Conservation (phyloP, 2,329 filamentous ascomycete genomes). For the Fusarium concolor region DNA sequence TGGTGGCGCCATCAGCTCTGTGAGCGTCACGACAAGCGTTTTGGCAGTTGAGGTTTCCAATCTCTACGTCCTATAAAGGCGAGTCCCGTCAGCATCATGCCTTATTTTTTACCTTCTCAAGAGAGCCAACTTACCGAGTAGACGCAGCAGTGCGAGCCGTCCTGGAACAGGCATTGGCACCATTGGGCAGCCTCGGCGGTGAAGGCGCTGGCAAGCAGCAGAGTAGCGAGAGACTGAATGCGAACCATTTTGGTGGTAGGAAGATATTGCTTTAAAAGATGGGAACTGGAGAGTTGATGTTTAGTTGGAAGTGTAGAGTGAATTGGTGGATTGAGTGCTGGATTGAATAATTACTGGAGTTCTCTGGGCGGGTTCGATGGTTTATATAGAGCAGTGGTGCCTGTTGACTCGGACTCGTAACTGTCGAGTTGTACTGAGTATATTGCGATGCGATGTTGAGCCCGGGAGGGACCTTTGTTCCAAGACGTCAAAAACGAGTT, state of each 20-base stretch:
- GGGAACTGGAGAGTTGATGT: too few relatives aligned
- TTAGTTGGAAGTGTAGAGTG: not conserved
- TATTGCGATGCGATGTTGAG: not conserved
- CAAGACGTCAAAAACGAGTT: too few relatives aligned
- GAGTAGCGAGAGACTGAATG: not conserved
- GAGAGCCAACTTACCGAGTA: not conserved
- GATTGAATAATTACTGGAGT: not conserved
- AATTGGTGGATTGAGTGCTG: too few relatives aligned
- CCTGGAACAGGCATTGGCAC: not conserved
- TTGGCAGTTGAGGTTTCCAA: not conserved
- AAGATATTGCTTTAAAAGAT: too few relatives aligned
- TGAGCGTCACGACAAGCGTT: not conserved
- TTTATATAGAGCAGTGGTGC: not conserved
- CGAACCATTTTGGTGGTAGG: not conserved
- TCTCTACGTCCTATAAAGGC: not conserved
- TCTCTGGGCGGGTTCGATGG: not conserved
- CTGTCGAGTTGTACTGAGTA: not conserved
- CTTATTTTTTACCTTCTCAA: not conserved
- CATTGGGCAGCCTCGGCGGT: not conserved
- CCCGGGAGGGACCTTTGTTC: too few relatives aligned
- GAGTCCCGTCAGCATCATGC: not conserved
- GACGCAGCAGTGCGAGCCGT: slow-evolving; percentile 1
- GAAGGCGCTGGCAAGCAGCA: not conserved
- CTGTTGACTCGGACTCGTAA: not conserved
- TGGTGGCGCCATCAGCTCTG: not conserved